Evolutionary conservation across 2,329 filamentous ascomycete species (phyloP), one percentile per base, ranked within the genome.

Genomic region (Thyridium curvatum): DNA sequence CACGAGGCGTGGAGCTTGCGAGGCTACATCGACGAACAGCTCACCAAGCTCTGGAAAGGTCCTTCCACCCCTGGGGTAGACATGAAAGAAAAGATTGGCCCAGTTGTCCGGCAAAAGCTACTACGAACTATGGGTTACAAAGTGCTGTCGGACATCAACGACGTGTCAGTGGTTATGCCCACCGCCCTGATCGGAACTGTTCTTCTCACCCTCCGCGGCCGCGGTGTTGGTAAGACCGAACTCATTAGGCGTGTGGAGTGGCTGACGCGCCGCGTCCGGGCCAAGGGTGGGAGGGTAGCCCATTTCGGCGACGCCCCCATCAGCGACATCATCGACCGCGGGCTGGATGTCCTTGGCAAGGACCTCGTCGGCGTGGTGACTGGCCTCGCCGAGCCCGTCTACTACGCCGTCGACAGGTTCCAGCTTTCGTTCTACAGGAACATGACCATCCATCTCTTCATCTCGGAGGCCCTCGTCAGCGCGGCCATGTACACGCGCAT

Each of bases 361-460:
- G 85, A 93, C 37, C 74, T 98, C 2, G 89, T 98, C 0, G 88
- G 90, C 4, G 69, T 82, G 4, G 73, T 94, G 0, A 75, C 82
- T 30, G 87, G 83, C 1, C 66, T 98, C 5, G 84, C 86, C 0
- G 93, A 98, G 58, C 86, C 87, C 14, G 97, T 93, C 0, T 97
- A 87, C 61, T 95, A 87, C 53, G 93, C 93, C 4, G 89, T 96
- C 30, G 93, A 98, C 59, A 78, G 89, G 38, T 98, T 98, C 68
- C 93, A 98, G 57, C 75, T 98, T 9, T 95, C 89, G 0, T 98
- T 98, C 62, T 98, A 98, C 64, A 83, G 93, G 38, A 98, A 98
- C 62, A 97, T 97, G 93, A 96, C 91, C 0, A 98, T 98, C 45
- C 93, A 98, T 57, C 75, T 98, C 5, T 98, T 98, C 60, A 93